A percentile compares a stretch with the other conserved stretches of the same genome.
Conservation (phyloP, 805 yeast species). For the Metschnikowia arizonensis region DNA sequence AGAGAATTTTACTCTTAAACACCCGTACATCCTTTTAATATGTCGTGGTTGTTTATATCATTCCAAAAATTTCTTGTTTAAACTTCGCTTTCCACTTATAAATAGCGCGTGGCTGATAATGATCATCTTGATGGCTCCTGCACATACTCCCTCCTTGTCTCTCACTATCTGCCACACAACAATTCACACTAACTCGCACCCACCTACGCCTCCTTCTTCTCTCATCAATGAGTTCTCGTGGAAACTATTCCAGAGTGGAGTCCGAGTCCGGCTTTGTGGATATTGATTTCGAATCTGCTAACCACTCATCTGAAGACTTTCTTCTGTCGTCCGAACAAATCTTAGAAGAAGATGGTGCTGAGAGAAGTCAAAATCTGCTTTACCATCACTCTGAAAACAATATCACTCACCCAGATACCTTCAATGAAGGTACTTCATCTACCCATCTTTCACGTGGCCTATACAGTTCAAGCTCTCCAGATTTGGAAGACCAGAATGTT, state of each 20-base stretch:
- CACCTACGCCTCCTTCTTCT: constrained; percentile 3
- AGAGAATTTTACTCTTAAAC: too few relatives aligned
- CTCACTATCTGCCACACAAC: constrained; percentile 1
- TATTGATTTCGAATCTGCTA: background rate
- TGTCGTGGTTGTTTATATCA: too few relatives aligned
- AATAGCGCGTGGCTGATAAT: background rate
- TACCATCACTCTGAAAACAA: background rate
- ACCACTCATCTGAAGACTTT: background rate
- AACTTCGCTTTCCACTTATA: background rate
- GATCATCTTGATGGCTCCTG: background rate
- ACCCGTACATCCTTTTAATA: too few relatives aligned
- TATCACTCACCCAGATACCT: constrained; percentile 1
- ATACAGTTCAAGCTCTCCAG: constrained; percentile 11
- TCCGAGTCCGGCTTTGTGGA: background rate
- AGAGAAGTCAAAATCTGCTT: background rate
- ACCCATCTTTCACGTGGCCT: background rate
- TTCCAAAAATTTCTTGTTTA: too few relatives aligned
- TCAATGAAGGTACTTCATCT: constrained; percentile 21
- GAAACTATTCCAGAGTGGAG: constrained; percentile 1
- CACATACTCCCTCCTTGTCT: background rate
- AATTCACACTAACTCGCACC: background rate
- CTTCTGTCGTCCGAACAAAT: background rate
- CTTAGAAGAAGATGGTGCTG: too few relatives aligned
- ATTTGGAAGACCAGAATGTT: constrained; percentile 29
- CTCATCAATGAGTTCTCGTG: constrained; percentile 5